Conservation (phyloP, 495 filamentous ascomycete species). For the Aspergillus haitiensis region DNA sequence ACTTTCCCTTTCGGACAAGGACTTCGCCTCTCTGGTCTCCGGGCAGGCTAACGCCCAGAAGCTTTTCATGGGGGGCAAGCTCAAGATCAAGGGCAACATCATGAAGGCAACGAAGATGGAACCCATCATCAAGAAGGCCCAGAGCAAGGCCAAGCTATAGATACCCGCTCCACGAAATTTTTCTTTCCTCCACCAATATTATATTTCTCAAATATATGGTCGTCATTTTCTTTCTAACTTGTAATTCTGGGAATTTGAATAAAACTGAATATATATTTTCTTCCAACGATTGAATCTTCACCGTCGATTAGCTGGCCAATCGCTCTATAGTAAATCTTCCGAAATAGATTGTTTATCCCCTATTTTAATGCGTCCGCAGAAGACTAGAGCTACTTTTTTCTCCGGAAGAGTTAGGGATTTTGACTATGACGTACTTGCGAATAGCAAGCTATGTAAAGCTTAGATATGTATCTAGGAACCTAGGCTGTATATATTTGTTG, state of each 20-base stretch:
- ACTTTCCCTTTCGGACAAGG: constrained; percentile 76
- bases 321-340: no score
- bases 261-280: constrained; percentile 1
- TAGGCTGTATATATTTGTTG: no score
- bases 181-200: constrained; percentile 10
- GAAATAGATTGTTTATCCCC: no score
- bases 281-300: neutral
- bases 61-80: constrained; percentile 93
- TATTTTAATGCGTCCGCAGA: no score
- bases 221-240: constrained; percentile 4
- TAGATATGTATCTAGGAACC: no score
- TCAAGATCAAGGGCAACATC: constrained; percentile 97
- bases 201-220: constrained; percentile 16
- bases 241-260: neutral
- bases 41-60: constrained; percentile 94
- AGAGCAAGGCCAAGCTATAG: constrained; percentile 77
- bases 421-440: no score
- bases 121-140: constrained; percentile 87
- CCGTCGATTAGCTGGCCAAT: neutral
- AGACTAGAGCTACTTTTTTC: no score
- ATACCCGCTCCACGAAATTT: constrained; percentile 31
- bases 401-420: no score
- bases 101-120: constrained; percentile 99
- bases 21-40: constrained; percentile 77
- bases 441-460: no score